Evolutionary conservation across 2,329 filamentous ascomycete species (phyloP), one percentile per base, ranked within the genome.

Genomic region (Pseudogymnoascus sp.): DNA sequence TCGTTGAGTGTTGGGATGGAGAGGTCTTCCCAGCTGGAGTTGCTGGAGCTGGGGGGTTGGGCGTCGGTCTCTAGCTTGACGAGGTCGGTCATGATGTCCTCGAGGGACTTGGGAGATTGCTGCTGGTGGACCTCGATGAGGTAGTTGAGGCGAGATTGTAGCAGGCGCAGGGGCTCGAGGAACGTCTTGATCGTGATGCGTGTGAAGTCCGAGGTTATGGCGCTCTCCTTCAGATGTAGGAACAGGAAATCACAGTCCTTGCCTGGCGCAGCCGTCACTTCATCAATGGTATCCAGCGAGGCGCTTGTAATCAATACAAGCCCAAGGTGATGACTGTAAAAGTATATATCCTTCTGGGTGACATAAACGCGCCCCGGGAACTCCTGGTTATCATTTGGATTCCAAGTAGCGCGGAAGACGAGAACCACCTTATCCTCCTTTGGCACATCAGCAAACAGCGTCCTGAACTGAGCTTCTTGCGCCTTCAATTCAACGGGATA

Each of bases 251-350:
- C 94, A 70, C 91, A 96, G 68, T 97, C 91, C 70, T 87, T 87
- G 18, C 94, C 94, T 11, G 91, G 88, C 1, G 91, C 91, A 37
- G 90, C 90, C 22, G 91, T 97, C 41, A 97, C 90, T 73, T 97
- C 94, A 7, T 85, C 85, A 61, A 99, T 90, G 18, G 82, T 85
- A 60, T 86, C 82, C 62, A 99, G 79, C 60, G 81, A 85, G 58
- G 95, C 84, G 14, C 84, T 84, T 58, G 91, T 93, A 1, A 93
- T 89, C 35, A 96, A 80, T 0, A 97, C 88, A 5, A 99, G 81
- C 5, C 94, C 94, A 72, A 97, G 86, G 70, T 97, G 90, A 70
- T 97, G 89, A 68, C 92, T 95, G 74, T 97, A 99, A 71, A 99
- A 97, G 73, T 96, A 97, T 72, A 99, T 86, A 65, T 92, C 89